Base-by-base conservation (phyloP, 169 alveolate genomes). In the Eimeria praecox region DNA sequence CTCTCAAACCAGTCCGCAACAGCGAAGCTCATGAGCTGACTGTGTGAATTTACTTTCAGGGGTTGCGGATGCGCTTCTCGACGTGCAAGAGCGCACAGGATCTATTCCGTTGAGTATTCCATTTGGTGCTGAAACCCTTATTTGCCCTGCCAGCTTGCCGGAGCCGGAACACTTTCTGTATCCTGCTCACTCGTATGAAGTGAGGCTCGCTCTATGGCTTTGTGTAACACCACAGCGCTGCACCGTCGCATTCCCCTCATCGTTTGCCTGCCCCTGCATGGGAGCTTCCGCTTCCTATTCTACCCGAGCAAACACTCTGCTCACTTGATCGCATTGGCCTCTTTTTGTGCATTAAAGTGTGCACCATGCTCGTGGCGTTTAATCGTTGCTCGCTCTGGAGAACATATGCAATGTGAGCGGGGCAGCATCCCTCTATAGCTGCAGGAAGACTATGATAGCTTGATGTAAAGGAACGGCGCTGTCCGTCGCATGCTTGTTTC, bases 11-110 rank as follows among this genome's bases (percentile, higher is more conserved):
- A n/a, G 78, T 14, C 8, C 78, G 20, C 8, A 14, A 69, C 12
- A 9, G 38, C 75, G 18, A 27, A 3, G 6, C 27, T 16, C 66
- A 18, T 49, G 71, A 6, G 69, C 4, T 42, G 66, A 46, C 46
- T 80, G n/a, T 80, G 42, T 46, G 92, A 33, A 20, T 35, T 82
- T 4, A 8, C 27, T 9, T 85, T 33, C 92, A 85, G 98, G 98
- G 38, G 98, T 97, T 30, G 98, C 98, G 24, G 98, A 97, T 94
- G 98, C 97, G 78, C 96, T 97, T 87, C 94, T 97, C 91, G 98
- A 97, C 87, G 87, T 97, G 71, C 98, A 97, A 96, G 96, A 97
- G 33, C 96, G 98, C 66, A 95, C 95, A 88, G 96, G 96, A 80
- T 73, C 96, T 49, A 89, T 95, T 69, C 97, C 97, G 3, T 95